Conservation (phyloP, 108 stramenopile species). For the Asterionellopsis glacialis region DNA sequence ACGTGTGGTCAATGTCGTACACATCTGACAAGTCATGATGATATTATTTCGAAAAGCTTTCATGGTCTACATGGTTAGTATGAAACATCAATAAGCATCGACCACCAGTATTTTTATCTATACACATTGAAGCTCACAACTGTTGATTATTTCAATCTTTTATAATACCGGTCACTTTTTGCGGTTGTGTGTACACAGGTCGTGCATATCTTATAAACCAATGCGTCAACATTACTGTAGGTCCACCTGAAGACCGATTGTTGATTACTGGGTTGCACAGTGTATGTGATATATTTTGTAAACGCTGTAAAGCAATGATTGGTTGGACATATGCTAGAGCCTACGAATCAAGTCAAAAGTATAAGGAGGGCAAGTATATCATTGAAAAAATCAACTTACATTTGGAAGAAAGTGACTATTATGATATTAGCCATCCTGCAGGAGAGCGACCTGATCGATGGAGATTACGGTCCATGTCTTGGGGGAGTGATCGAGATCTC, state of each 20-base stretch:
- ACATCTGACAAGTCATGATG: conserved; percentile 89
- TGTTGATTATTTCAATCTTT: neutral
- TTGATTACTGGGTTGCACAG: conserved; percentile 94
- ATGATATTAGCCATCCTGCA: conserved; percentile 54
- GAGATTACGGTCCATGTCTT: conserved; percentile 63
- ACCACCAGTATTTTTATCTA: neutral
- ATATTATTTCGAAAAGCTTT: conserved; percentile 92
- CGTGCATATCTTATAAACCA: conserved; percentile 88
- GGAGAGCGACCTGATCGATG: conserved; percentile 75
- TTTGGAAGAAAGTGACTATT: conserved; percentile 68
- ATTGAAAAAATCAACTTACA: conserved; percentile 86
- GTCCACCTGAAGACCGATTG: conserved; percentile 72
- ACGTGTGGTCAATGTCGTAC: conserved; percentile 85
- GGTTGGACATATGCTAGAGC: conserved; percentile 95
- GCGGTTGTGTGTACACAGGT: conserved; percentile 35
- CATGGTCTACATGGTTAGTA: conserved; percentile 88
- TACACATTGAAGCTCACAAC: neutral
- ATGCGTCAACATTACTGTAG: conserved; percentile 79
- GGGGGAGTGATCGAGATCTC: conserved; percentile 45
- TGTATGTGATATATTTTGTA: conserved; percentile 90
- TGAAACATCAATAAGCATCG: neutral
- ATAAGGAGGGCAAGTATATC: conserved; percentile 95
- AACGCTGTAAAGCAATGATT: conserved; percentile 76
- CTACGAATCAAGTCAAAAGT: conserved; percentile 83
- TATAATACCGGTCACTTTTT: neutral